phyloP scores from a whole-genome alignment of 305 asterid species.

The Galium porrigens region DNA sequence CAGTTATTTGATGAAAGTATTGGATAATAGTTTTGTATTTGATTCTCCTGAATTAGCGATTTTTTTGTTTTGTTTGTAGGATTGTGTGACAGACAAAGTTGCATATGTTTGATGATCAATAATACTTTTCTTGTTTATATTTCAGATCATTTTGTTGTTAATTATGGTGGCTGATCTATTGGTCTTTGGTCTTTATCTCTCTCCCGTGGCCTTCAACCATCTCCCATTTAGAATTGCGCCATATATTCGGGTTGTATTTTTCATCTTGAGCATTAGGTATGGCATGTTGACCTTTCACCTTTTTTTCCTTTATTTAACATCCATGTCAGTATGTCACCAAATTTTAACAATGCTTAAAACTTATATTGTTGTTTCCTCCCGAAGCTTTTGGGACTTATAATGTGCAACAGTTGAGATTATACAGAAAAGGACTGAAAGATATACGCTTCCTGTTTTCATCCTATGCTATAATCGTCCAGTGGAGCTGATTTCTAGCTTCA shows the following conservation, averaged over 20 bases:
- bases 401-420: neutral
- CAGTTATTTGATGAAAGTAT: neutral
- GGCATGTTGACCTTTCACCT: slow-evolving; percentile 2
- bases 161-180: slow-evolving; percentile 53
- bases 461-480: neutral
- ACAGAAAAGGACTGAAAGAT: neutral
- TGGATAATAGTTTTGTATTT: slow-evolving; percentile 5
- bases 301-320: slow-evolving; percentile 1
- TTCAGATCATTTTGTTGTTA: slow-evolving; percentile 54
- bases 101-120: slow-evolving; percentile 10
- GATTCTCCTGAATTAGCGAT: neutral
- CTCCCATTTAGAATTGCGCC: slow-evolving; percentile 88
- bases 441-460: neutral
- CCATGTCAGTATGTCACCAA: neutral
- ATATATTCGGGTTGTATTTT: slow-evolving; percentile 61
- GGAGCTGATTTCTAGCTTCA: neutral
- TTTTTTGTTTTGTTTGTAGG: neutral
- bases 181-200: slow-evolving; percentile 43
- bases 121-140: slow-evolving; percentile 7
- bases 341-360: neutral
- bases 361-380: neutral
- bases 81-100: slow-evolving; percentile 7
- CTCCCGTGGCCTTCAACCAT: slow-evolving; percentile 46
- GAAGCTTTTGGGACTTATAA: neutral
- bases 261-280: slow-evolving; percentile 66